Percentiles rank a stretch among this genome's conserved stretches.
phyloP scores from a whole-genome alignment of 257 asterid species.

The Dorcoceras hygrometricum region DNA sequence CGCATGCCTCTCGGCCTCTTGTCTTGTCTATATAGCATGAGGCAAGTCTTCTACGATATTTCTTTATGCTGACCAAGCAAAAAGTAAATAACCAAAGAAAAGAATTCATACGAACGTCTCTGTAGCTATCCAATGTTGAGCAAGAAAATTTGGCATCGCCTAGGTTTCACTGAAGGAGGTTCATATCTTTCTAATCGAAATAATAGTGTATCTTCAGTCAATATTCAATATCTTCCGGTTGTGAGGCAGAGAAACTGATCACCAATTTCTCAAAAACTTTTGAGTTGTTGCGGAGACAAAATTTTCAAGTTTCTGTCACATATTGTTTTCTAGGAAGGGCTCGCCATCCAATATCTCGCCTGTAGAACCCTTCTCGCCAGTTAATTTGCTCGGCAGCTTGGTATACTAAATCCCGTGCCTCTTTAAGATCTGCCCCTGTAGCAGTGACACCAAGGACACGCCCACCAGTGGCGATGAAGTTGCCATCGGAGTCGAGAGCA shows the following conservation, averaged over 20 bases:
- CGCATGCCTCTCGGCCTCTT: too few relatives aligned
- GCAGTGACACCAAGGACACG: constrained; percentile 95
- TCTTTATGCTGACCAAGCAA: background rate
- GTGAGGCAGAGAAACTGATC: background rate
- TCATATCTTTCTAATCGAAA: background rate
- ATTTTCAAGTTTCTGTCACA: constrained; percentile 11
- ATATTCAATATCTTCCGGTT: background rate
- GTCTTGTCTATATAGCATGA: background rate
- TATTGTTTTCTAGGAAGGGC: constrained; percentile 47
- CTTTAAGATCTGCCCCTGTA: constrained; percentile 68
- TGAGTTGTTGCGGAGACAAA: background rate
- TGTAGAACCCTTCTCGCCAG: constrained; percentile 73
- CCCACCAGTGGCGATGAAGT: constrained; percentile 75
- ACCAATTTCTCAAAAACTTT: background rate
- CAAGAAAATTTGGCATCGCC: background rate
- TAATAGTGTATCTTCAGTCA: background rate
- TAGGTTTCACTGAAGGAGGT: background rate
- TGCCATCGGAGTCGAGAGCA: constrained; percentile 55
- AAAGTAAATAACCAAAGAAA: background rate
- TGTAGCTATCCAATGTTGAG: background rate
- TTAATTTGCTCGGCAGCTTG: constrained; percentile 60
- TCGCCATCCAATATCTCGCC: constrained; percentile 93
- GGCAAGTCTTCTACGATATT: background rate
- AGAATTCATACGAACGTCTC: background rate
- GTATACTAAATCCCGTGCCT: constrained; percentile 80